Evolutionary conservation across 2,329 filamentous ascomycete genomes (phyloP), one percentile per base, ranked within the genome.

Genomic region (Elsinoe necatrix): DNA sequence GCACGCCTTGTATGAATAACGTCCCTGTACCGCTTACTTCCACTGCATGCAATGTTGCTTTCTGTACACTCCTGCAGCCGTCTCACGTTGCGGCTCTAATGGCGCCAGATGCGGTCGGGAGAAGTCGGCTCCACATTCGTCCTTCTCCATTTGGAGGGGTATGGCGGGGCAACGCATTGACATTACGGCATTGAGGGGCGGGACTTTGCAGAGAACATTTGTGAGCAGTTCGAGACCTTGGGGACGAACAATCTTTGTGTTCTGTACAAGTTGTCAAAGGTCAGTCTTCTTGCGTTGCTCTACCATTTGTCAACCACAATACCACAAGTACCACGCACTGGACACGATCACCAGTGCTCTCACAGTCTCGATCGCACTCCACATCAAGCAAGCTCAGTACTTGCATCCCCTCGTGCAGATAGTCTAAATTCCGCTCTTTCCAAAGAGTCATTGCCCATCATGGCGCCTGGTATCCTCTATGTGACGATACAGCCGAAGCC

Each of bases 401-500:
- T n/a, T n/a, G n/a, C n/a, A n/a, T n/a, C n/a, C n/a, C n/a, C n/a
- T n/a, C n/a, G n/a, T n/a, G n/a, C n/a, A n/a, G n/a, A n/a, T n/a
- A n/a, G n/a, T n/a, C n/a, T n/a, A n/a, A n/a, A n/a, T n/a, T n/a
- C n/a, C n/a, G n/a, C n/a, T n/a, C n/a, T n/a, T n/a, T n/a, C n/a
- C n/a, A n/a, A n/a, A n/a, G n/a, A n/a, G n/a, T n/a, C n/a, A 37
- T 39, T 27, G 31, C 41, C 39, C 42, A 55, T 9, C 21, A 59
- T 59, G 59, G 55, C 59, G 43, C 58, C 80, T 8, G 89, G 89
- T 59, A 82, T 90, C 65, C 83, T 95, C 66, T 89, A 85, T 69
- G 89, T 95, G 63, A 90, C 87, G 14, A 95, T 95, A 85, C 84
- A 91, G 72, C 88, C 89, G 64, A 78, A 80, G 69, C 76, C 80